Base-by-base conservation (phyloP, 2,329 filamentous ascomycete genomes). In the Diaporthe vexans region DNA sequence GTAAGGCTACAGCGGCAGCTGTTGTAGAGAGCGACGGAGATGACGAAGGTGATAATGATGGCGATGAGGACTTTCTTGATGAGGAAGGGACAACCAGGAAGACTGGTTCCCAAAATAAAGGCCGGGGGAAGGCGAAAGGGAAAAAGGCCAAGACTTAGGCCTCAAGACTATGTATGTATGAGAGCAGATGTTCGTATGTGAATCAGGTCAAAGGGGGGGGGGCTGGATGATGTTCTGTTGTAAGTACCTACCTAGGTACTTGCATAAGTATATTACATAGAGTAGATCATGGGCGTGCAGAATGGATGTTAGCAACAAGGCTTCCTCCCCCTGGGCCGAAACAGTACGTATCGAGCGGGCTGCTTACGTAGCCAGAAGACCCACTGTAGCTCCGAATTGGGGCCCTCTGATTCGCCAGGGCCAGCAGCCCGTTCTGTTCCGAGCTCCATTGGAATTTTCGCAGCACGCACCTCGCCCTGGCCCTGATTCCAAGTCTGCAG, bases 11-110 rank as follows among this genome's bases (percentile, higher is more conserved):
- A 17, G 76, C 68, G n/a, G 78, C 48, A 29, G 72, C 76, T 40
- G 74, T 61, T 35, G 67, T 74, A 26, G 75, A 76, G 33, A 77
- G 77, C 57, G 78, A 78, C 37, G 79, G 73, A 59, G 79, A 48
- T 11, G 46, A 11, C 21, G 21, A 73, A 24, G 77, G 73, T 35
- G 77, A 77, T 6, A 77, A 76, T 43, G 74, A 43, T 19, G 33
- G 57, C 65, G 73, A 75, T 43, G 51, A 72, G 33, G 74, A 71
- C 17, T 69, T 63, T 63, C 54, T 74, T 5, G 74, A 69, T 19
- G 63, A 68, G 19, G 59, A 48, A 51, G 58, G 74, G 68, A 65
- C 57, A 76, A 68, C 29, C 13, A 70, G 52, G 13, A 56, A 73
- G 58, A 58, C 54, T 24, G 54, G 59, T 67, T 15, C 33, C 26